Evolutionary conservation across 495 filamentous ascomycete genomes (phyloP).

Genomic region (Xylaria castorea): DNA sequence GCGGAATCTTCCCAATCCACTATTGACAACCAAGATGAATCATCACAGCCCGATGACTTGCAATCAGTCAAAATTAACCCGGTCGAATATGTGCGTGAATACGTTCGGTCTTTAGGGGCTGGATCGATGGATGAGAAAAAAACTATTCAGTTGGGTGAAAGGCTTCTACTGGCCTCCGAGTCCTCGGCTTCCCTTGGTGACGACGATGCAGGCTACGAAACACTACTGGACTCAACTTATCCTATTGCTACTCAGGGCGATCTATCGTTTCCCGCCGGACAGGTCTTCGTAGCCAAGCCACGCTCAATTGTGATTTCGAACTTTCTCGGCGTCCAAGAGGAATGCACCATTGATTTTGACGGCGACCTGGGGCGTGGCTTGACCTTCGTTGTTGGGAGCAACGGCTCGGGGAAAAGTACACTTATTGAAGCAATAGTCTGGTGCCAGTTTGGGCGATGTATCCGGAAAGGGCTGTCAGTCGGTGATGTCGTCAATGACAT

Average conservation of each 20-base stretch:
- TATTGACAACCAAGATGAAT: neutral
- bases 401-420: conserved; percentile 43
- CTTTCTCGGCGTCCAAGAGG: conserved; percentile 44
- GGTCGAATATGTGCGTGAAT: conserved; percentile 18
- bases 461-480: conserved; percentile 37
- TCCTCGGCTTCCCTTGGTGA: conserved; percentile 24
- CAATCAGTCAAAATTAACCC: conserved; percentile 15
- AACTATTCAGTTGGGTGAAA: conserved; percentile 32
- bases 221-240: conserved; percentile 9
- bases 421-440: conserved; percentile 45
- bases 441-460: conserved; percentile 45
- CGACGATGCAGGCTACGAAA: conserved; percentile 24
- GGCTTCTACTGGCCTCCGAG: conserved; percentile 29
- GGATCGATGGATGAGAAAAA: conserved; percentile 21
- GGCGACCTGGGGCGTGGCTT: conserved; percentile 37
- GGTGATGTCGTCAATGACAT: conserved; percentile 45
- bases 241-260: conserved; percentile 23
- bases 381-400: conserved; percentile 37
- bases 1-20: neutral
- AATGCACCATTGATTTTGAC: conserved; percentile 40
- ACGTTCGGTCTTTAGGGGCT: conserved; percentile 1
- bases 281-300: conserved; percentile 40
- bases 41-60: neutral
- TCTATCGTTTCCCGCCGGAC: conserved; percentile 17
- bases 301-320: conserved; percentile 42